A percentile compares a stretch with the other conserved stretches of the same genome.
Conservation (phyloP, 148 eudicot species). For the Drosera capensis region DNA sequence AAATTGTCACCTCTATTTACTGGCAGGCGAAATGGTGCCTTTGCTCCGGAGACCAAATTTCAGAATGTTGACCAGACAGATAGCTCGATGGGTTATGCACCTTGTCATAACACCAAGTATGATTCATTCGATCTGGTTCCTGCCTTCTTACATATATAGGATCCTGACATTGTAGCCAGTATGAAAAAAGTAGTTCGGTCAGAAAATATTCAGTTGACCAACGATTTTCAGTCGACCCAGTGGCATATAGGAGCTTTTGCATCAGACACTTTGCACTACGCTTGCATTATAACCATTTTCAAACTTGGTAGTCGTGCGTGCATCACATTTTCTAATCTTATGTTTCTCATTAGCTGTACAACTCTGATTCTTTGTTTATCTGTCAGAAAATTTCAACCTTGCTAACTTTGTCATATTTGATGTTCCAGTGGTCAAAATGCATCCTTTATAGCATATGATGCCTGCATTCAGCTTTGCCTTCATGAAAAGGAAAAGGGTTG, state of each 20-base stretch:
- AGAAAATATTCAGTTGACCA: too few relatives aligned
- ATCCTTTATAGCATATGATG: slow-evolving; percentile 71
- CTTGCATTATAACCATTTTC: neutral
- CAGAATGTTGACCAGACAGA: slow-evolving; percentile 11
- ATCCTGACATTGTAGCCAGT: neutral
- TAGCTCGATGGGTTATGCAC: slow-evolving; percentile 15
- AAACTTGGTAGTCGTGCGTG: neutral
- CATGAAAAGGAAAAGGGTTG: slow-evolving; percentile 74
- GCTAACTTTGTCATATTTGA: slow-evolving; percentile 1
- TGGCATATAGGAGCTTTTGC: neutral
- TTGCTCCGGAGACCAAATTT: slow-evolving; percentile 15
- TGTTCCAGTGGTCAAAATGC: slow-evolving; percentile 57
- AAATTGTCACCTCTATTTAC: neutral
- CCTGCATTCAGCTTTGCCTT: slow-evolving; percentile 68
- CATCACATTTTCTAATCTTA: neutral
- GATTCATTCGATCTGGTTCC: neutral
- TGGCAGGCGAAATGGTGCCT: slow-evolving; percentile 25
- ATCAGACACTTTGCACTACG: too few relatives aligned
- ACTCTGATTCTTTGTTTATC: neutral
- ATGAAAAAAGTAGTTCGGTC: too few relatives aligned
- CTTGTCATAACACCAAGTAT: slow-evolving; percentile 43
- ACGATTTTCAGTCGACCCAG: too few relatives aligned
- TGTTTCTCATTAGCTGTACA: neutral
- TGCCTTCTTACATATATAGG: neutral
- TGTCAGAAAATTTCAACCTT: neutral